Conservation (phyloP, 805 yeast genomes). For the Monosporozyma aerobia region DNA sequence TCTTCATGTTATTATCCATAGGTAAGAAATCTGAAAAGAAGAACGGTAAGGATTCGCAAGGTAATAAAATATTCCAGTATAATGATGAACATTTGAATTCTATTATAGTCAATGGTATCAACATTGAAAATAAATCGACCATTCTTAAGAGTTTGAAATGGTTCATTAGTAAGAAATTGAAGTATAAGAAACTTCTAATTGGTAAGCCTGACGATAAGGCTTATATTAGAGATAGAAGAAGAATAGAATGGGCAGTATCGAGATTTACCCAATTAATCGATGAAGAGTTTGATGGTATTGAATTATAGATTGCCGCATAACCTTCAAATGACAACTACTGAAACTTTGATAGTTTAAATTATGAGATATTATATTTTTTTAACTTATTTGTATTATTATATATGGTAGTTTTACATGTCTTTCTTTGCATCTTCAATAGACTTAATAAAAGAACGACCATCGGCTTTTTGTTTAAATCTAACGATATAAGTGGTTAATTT, state of each 20-base stretch:
- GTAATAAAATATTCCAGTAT: constrained; percentile 23
- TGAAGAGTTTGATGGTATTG: constrained; percentile 10
- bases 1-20: constrained; percentile 53
- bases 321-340: not conserved
- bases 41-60: constrained; percentile 14
- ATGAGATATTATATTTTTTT: not conserved
- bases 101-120: constrained; percentile 15
- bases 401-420: constrained; percentile 17
- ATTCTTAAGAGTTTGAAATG: constrained; percentile 29
- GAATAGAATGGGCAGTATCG: constrained; percentile 26
- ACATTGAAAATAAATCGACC: constrained; percentile 19
- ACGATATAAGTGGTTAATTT: constrained; percentile 58
- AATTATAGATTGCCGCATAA: constrained; percentile 3
- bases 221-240: constrained; percentile 24
- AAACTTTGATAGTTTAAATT: not conserved
- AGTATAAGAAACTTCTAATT: constrained; percentile 16
- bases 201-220: constrained; percentile 14
- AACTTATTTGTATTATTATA: not conserved
- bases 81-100: constrained; percentile 24
- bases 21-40: constrained; percentile 52
- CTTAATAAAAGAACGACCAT: constrained; percentile 28
- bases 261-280: constrained; percentile 9
- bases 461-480: constrained; percentile 50
- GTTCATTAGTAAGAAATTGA: constrained; percentile 24
- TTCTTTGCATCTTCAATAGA: constrained; percentile 27